A percentile compares a stretch with the other conserved stretches of the same genome.
Conservation (phyloP, 2,329 filamentous ascomycete genomes). For the Fusarium sp. region DNA sequence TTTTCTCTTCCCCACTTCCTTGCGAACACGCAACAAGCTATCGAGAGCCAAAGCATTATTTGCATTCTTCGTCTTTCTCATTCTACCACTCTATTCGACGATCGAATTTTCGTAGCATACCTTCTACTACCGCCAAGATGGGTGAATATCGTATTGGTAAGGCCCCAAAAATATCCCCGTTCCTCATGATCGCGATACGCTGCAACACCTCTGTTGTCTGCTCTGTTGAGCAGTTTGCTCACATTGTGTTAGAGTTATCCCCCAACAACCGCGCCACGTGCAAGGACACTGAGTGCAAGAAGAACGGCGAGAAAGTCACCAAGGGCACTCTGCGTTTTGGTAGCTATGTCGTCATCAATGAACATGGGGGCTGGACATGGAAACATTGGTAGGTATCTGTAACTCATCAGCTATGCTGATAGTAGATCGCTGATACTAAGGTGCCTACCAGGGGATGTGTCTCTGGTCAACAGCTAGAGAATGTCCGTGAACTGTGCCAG, state of each 20-base stretch:
- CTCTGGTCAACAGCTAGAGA: slow-evolving; percentile 77
- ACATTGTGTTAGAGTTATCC: slow-evolving; percentile 70
- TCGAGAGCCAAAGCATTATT: slow-evolving; percentile 4
- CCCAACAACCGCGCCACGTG: slow-evolving; percentile 78
- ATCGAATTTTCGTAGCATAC: not conserved
- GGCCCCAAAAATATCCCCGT: slow-evolving; percentile 27
- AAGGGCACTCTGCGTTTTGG: slow-evolving; percentile 86
- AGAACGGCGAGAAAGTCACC: slow-evolving; percentile 72
- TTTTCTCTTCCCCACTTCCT: not conserved
- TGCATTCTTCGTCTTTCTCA: not conserved
- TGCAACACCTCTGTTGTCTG: not conserved
- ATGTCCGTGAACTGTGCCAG: slow-evolving; percentile 68
- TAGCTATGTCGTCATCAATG: slow-evolving; percentile 71
- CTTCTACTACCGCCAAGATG: slow-evolving; percentile 48
- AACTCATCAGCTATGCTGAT: not conserved
- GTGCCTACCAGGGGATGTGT: slow-evolving; percentile 78
- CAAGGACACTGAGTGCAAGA: slow-evolving; percentile 78
- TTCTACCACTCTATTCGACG: slow-evolving; percentile 21
- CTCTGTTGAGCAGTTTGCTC: slow-evolving; percentile 17
- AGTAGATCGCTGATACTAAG: not conserved
- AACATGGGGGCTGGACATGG: slow-evolving; percentile 76
- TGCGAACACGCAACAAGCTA: slow-evolving; percentile 1
- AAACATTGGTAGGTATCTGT: slow-evolving; percentile 79
- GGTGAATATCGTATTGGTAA: slow-evolving; percentile 59
- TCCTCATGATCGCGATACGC: not conserved